These are phyloP conservation scores for Tinospora cordifolia DNA, from an alignment of 164 flowering plant species.

Conservation along the genomic window DNA sequence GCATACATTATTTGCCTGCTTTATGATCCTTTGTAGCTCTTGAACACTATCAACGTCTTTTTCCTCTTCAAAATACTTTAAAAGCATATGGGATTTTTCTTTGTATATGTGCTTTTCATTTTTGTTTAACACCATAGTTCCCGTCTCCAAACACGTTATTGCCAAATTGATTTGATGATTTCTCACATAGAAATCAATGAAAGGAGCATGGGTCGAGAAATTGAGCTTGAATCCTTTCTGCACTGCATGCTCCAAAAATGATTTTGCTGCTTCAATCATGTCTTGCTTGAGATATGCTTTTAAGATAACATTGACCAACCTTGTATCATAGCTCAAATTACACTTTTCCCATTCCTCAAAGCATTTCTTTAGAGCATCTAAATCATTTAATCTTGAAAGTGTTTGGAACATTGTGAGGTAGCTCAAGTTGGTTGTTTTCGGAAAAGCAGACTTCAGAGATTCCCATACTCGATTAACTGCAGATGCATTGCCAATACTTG, in stretches of 20 bases:
- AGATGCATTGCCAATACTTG: constrained; percentile 16
- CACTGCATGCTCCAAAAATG: constrained; percentile 16
- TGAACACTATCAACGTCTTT: constrained; percentile 22
- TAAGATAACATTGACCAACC: constrained; percentile 28
- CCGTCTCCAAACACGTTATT: constrained; percentile 24
- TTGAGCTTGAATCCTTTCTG: constrained; percentile 16
- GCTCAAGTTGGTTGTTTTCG: constrained; percentile 21
- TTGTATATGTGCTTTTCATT: constrained; percentile 17
- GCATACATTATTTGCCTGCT: constrained; percentile 19
- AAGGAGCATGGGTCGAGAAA: constrained; percentile 19
- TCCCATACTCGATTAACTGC: constrained; percentile 38
- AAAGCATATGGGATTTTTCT: constrained; percentile 16
- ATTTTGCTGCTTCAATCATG: constrained; percentile 28
- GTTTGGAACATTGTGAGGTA: constrained; percentile 33
- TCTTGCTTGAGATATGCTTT: constrained; percentile 25
- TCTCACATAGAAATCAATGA: constrained; percentile 24
- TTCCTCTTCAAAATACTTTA: constrained; percentile 22
- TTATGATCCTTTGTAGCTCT: constrained; percentile 22
- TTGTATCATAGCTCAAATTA: constrained; percentile 23
- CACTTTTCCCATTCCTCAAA: constrained; percentile 38
- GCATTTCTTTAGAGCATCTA: constrained; percentile 23
- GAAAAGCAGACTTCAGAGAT: constrained; percentile 20
- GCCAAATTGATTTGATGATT: constrained; percentile 24
- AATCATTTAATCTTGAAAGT: constrained; percentile 27
- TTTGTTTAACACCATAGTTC: constrained; percentile 9